phyloP scores from a whole-genome alignment of 257 asterid species.

The Nicotiana noctiflora region DNA sequence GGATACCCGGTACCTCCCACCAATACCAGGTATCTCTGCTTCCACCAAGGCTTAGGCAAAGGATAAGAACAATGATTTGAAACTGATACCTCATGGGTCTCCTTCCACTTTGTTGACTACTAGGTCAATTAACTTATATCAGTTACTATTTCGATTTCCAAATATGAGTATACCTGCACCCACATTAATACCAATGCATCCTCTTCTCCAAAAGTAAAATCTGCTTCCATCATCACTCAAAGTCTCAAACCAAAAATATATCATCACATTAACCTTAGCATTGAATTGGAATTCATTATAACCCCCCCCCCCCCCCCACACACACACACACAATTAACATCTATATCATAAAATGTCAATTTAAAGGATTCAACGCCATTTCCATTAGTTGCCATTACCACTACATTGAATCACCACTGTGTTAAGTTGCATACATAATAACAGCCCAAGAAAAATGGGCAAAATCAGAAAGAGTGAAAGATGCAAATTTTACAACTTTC shows the following conservation, averaged over 20 bases:
- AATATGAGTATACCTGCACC: background rate
- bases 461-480: background rate
- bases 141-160: background rate
- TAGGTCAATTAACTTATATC: background rate
- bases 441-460: background rate
- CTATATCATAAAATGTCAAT: background rate
- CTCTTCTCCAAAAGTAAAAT: background rate
- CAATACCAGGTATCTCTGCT: no score
- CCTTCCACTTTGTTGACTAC: no score
- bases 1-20: no score
- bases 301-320: background rate
- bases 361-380: background rate
- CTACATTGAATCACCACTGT: background rate
- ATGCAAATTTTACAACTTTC: background rate
- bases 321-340: background rate
- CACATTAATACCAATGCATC: background rate
- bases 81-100: no score
- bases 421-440: background rate
- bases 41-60: no score
- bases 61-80: no score
- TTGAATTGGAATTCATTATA: background rate
- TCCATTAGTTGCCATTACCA: background rate
- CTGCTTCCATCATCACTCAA: background rate
- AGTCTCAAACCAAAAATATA: background rate
- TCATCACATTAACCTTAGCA: background rate